phyloP scores from a whole-genome alignment of 108 stramenopile genomes.

The Pseudonitzschia delicatissima region DNA sequence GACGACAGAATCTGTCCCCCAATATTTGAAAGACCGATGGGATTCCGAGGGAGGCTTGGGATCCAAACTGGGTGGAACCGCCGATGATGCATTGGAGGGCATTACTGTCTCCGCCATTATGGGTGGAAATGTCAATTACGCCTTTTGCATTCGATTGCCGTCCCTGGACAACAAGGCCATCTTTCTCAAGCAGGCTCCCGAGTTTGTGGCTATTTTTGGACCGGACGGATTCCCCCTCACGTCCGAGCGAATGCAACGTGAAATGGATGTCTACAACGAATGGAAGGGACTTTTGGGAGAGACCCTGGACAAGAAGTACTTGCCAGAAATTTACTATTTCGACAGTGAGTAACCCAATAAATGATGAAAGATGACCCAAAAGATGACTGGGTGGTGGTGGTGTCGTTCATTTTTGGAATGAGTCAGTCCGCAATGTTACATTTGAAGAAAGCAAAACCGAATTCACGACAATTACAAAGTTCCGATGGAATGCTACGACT shows the following conservation, averaged over 20 bases:
- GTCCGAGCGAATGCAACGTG: constrained; percentile 62
- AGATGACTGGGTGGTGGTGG: no score
- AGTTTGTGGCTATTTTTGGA: constrained; percentile 78
- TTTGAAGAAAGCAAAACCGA: no score
- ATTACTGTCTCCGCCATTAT: constrained; percentile 51
- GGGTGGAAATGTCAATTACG: constrained; percentile 85
- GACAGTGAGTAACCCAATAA: constrained; percentile 55
- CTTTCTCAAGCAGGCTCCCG: constrained; percentile 83
- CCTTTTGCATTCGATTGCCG: constrained; percentile 56
- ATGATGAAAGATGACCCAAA: no score
- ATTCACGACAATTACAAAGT: no score
- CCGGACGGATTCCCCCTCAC: constrained; percentile 74
- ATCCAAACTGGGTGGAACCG: background rate
- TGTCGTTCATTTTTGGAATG: no score
- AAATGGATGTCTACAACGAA: constrained; percentile 61
- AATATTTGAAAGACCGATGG: constrained; percentile 49
- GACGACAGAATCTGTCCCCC: constrained; percentile 61
- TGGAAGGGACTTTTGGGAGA: constrained; percentile 54
- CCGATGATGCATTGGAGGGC: constrained; percentile 11
- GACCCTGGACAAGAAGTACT: constrained; percentile 37
- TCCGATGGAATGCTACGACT: no score
- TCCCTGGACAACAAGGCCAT: constrained; percentile 37
- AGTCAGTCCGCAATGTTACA: no score
- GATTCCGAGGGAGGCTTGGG: constrained; percentile 12
- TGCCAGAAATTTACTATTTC: constrained; percentile 72